phyloP scores from a whole-genome alignment of 2,329 filamentous ascomycete genomes.

The Amesomyces nigricolor region DNA sequence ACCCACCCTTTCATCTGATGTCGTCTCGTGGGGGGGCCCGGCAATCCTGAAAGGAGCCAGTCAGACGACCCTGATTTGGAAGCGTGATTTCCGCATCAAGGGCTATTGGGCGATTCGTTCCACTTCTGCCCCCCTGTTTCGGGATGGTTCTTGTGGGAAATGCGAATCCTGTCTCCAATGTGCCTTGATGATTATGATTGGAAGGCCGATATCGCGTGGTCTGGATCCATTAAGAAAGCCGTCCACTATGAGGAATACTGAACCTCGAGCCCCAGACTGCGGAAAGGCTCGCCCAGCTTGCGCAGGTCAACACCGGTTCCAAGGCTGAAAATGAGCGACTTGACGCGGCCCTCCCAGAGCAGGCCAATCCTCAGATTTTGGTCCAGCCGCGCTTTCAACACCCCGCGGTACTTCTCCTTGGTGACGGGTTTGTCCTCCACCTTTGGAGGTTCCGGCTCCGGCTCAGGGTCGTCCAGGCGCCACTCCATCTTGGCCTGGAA shows the following conservation, averaged over 20 bases:
- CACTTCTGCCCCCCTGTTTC: background rate
- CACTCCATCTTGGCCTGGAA: constrained; percentile 47
- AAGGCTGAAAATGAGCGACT: constrained; percentile 86
- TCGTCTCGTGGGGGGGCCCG: background rate
- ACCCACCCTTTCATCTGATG: background rate
- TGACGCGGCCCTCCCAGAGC: constrained; percentile 88
- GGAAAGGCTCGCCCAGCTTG: constrained; percentile 68
- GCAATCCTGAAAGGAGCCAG: background rate
- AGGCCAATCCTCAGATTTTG: constrained; percentile 81
- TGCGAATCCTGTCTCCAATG: too few relatives aligned
- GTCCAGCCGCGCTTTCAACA: constrained; percentile 84
- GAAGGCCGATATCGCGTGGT: background rate
- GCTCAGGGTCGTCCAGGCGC: constrained; percentile 38
- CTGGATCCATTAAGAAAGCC: background rate
- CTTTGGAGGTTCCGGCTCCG: constrained; percentile 7
- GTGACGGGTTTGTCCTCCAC: constrained; percentile 2
- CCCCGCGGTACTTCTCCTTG: constrained; percentile 67
- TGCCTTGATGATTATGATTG: background rate
- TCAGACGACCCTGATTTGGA: background rate
- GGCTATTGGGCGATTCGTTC: background rate
- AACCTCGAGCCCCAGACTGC: constrained; percentile 70
- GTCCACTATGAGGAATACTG: constrained; percentile 65
- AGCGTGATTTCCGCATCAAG: background rate
- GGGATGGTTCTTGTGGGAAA: too few relatives aligned
- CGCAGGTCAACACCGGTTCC: constrained; percentile 80